These are phyloP conservation scores for Mortierella sp. DNA, from an alignment of 371 early-diverging fungal species.

Conservation along the genomic window DNA sequence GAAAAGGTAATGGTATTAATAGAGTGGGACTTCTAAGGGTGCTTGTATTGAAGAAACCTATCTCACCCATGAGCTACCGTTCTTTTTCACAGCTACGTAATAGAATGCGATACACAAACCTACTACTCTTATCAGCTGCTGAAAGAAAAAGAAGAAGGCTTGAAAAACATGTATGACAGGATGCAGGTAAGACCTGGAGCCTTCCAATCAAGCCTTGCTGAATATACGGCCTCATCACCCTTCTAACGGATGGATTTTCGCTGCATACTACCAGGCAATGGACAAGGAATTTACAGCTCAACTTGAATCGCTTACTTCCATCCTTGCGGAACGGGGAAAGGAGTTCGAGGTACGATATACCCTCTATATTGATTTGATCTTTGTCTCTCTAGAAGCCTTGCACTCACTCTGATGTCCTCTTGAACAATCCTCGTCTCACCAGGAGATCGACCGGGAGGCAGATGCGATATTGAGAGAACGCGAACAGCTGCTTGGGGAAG, in stretches of 20 bases:
- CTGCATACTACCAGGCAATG: slow-evolving; percentile 24
- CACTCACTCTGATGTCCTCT: too few species aligned
- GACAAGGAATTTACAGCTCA: slow-evolving; percentile 34
- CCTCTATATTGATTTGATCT: too few species aligned
- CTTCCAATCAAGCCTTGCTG: too few species aligned
- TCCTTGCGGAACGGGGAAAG: slow-evolving; percentile 23
- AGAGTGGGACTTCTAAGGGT: too few species aligned
- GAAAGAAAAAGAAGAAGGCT: slow-evolving; percentile 47
- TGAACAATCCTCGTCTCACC: too few species aligned
- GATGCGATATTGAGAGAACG: slow-evolving; percentile 29
- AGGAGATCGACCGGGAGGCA: slow-evolving; percentile 42
- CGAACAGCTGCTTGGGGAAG: slow-evolving; percentile 27
- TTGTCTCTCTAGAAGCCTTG: neutral
- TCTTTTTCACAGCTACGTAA: slow-evolving; percentile 11
- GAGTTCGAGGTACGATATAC: slow-evolving; percentile 28
- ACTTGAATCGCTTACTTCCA: slow-evolving; percentile 20
- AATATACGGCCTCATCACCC: too few species aligned
- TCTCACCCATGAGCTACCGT: neutral
- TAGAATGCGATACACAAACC: slow-evolving; percentile 44
- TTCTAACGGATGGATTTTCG: too few species aligned
- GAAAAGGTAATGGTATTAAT: slow-evolving; percentile 9
- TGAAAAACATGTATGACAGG: slow-evolving; percentile 18
- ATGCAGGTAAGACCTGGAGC: slow-evolving; percentile 33
- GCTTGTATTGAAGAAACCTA: too few species aligned
- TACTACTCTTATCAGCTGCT: slow-evolving; percentile 43